Evolutionary conservation across 139 green algal genomes (phyloP).

Genomic region (Micromonas commoda): DNA sequence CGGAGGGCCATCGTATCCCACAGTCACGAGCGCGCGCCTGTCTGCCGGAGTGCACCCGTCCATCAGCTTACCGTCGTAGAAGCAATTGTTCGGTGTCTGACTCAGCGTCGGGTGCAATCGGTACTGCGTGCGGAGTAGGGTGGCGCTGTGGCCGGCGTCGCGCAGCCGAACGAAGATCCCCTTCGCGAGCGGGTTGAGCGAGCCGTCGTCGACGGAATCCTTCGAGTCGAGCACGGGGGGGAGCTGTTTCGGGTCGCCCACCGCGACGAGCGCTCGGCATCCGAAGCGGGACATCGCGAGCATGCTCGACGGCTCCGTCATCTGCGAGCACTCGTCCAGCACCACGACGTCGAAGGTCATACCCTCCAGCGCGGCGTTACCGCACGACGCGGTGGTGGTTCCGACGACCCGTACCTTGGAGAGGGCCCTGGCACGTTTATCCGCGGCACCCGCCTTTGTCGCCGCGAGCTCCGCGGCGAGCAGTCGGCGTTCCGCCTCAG

Average conservation of each 20-base stretch:
- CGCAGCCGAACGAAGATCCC: slow-evolving; percentile 10
- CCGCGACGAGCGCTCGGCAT: slow-evolving; percentile 22
- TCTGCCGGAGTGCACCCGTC: slow-evolving; percentile 11
- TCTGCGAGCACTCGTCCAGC: slow-evolving; percentile 40
- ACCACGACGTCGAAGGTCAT: slow-evolving; percentile 30
- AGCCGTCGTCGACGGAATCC: not conserved
- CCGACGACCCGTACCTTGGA: slow-evolving; percentile 23
- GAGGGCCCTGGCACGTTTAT: not conserved
- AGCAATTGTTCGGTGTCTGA: slow-evolving; percentile 19
- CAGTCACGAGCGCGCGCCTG: not conserved
- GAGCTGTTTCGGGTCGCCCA: slow-evolving; percentile 37
- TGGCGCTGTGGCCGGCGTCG: not conserved
- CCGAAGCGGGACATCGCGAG: slow-evolving; percentile 10
- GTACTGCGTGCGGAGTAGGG: slow-evolving; percentile 27
- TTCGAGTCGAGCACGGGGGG: slow-evolving; percentile 28
- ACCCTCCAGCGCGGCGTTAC: slow-evolving; percentile 6
- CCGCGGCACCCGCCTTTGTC: not conserved
- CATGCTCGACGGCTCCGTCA: slow-evolving; percentile 32
- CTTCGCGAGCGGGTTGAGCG: not conserved
- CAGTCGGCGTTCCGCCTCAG: not conserved
- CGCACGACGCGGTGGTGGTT: slow-evolving; percentile 18
- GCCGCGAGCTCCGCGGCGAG: not conserved
- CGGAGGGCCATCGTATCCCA: not conserved
- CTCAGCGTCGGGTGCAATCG: slow-evolving; percentile 20
- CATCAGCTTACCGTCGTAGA: slow-evolving; percentile 27